Conservation (phyloP, 345 rosid genomes). For the Clarkia xantiana region DNA sequence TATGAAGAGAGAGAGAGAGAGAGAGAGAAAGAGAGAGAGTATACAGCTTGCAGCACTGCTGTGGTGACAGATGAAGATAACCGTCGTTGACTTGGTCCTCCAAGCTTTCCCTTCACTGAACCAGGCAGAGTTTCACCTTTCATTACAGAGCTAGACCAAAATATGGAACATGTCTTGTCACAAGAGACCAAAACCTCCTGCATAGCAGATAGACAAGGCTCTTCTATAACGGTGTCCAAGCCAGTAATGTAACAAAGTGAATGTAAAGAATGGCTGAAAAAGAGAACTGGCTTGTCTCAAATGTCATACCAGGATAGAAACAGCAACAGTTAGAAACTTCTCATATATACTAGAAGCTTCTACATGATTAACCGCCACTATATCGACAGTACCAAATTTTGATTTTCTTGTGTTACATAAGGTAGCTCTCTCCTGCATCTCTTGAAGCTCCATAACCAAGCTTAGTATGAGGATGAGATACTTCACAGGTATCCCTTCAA, state of each 20-base stretch:
- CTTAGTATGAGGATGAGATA: conserved; percentile 42
- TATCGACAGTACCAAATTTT: conserved; percentile 23
- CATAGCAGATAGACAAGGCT: conserved; percentile 11
- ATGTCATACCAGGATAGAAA: conserved; percentile 40
- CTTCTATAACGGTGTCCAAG: background rate
- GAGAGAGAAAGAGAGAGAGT: conserved; percentile 10
- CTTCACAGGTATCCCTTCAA: conserved; percentile 36
- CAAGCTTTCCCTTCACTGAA: conserved; percentile 75
- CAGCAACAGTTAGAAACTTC: conserved; percentile 32
- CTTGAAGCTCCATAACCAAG: conserved; percentile 53
- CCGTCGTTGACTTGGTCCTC: conserved; percentile 96
- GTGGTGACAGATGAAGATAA: conserved; percentile 48
- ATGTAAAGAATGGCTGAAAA: too few relatives aligned
- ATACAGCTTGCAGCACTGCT: conserved; percentile 72
- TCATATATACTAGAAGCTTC: conserved; percentile 21
- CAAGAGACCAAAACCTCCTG: conserved; percentile 61
- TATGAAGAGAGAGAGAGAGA: background rate
- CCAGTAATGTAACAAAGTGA: too few relatives aligned
- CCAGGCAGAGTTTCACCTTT: conserved; percentile 42
- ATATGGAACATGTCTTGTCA: conserved; percentile 50
- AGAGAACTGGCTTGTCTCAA: too few relatives aligned
- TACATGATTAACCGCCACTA: conserved; percentile 15
- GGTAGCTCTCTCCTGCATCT: conserved; percentile 24
- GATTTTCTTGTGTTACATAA: conserved; percentile 3
- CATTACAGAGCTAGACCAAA: conserved; percentile 32